Evolutionary conservation across 345 rosid genomes (phyloP).

Genomic region (Eucalyptus regnans): DNA sequence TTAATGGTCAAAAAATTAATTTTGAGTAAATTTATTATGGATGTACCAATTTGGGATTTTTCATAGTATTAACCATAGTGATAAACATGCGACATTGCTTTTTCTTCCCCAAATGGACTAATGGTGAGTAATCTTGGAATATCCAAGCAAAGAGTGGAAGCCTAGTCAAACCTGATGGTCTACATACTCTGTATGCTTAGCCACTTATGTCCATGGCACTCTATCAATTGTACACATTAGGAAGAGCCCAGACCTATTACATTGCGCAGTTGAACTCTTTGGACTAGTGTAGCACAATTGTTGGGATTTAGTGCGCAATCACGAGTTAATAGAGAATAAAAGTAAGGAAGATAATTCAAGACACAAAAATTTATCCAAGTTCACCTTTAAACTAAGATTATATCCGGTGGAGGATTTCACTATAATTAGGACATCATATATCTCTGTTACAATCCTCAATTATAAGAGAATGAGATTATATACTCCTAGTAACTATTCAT

Average conservation of each 20-base stretch:
- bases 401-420: accelerated
- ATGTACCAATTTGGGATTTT: neutral
- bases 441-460: neutral
- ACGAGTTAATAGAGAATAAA: neutral
- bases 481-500: neutral
- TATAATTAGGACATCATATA: neutral
- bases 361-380: neutral
- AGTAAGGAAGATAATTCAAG: neutral
- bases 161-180: neutral
- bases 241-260: neutral
- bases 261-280: neutral
- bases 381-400: neutral
- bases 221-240: neutral
- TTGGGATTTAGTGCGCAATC: neutral
- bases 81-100: neutral
- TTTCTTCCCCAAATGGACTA: neutral
- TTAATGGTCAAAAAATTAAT: too few species aligned
- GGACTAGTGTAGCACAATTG: neutral
- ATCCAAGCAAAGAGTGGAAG: neutral
- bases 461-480: neutral
- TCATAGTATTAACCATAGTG: neutral
- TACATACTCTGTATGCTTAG: too few species aligned
- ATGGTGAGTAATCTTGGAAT: neutral
- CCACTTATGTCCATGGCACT: neutral
- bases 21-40: too few species aligned